Evolutionary conservation across 2,329 filamentous ascomycete species (phyloP).

Genomic region (Pestalotiopsis sp.): DNA sequence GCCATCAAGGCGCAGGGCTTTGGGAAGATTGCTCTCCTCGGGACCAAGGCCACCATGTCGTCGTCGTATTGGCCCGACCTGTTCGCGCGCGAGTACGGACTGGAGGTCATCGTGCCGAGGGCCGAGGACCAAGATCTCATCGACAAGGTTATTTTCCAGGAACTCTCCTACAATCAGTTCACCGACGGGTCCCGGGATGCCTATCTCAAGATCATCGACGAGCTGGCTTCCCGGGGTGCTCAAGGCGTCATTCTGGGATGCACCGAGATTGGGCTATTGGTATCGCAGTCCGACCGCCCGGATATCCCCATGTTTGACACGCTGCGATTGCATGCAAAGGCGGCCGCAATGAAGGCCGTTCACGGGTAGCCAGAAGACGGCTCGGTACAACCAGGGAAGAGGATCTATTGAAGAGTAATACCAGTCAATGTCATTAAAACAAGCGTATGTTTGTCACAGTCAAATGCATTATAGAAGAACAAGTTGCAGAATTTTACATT

Average conservation of each 20-base stretch:
- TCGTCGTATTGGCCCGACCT: slow-evolving; percentile 23
- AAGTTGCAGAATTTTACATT: background rate
- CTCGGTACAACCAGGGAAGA: no score
- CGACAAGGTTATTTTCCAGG: background rate
- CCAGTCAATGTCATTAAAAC: slow-evolving; percentile 16
- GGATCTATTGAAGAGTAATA: slow-evolving; percentile 13
- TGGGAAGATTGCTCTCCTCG: slow-evolving; percentile 18
- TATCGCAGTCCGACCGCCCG: slow-evolving; percentile 5
- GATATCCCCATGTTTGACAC: background rate
- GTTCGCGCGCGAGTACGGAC: slow-evolving; percentile 19
- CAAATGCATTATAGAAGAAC: background rate
- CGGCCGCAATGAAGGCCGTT: background rate
- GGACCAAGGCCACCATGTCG: slow-evolving; percentile 26
- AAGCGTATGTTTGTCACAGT: slow-evolving; percentile 20
- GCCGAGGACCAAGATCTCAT: background rate
- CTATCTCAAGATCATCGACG: slow-evolving; percentile 19
- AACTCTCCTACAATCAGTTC: background rate
- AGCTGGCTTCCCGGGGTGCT: slow-evolving; percentile 17
- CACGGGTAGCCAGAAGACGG: background rate
- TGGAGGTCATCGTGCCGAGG: slow-evolving; percentile 20
- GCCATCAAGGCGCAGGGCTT: slow-evolving; percentile 16
- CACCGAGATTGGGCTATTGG: slow-evolving; percentile 22
- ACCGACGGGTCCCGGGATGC: slow-evolving; percentile 16
- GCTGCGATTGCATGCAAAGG: background rate
- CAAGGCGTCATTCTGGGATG: slow-evolving; percentile 25